These are phyloP conservation scores for Vinca minor DNA, from an alignment of 257 asterid species.

Conservation along the genomic window DNA sequence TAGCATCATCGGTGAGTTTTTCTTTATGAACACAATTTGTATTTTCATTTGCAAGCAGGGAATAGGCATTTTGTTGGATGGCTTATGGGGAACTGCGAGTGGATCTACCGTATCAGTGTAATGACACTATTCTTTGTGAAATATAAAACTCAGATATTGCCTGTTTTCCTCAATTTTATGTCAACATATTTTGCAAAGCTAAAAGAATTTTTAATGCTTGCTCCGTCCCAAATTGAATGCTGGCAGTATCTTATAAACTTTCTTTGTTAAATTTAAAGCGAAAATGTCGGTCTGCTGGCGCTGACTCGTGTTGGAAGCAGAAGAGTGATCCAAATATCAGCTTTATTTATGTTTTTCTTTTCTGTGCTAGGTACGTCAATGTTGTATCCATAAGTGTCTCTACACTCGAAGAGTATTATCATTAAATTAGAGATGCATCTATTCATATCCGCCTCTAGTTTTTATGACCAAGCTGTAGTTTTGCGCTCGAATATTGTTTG, in stretches of 20 bases:
- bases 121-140: no score
- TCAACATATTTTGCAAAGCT: no score
- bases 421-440: not conserved
- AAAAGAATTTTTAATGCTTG: no score
- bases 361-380: conserved; percentile 60
- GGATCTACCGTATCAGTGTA: conserved; percentile 97
- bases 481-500: not conserved
- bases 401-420: no score
- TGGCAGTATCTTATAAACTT: not conserved
- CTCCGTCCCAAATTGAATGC: no score
- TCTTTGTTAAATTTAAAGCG: conserved; percentile 33
- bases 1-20: not conserved
- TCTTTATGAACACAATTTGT: conserved; percentile 4
- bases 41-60: conserved; percentile 43
- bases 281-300: conserved; percentile 81
- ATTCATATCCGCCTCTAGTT: not conserved
- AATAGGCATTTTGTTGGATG: conserved; percentile 63
- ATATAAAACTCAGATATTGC: not conserved
- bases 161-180: not conserved
- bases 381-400: not conserved
- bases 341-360: conserved; percentile 79
- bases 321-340: conserved; percentile 86
- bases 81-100: conserved; percentile 71
- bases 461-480: not conserved
- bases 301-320: conserved; percentile 92